Evolutionary conservation across 768 basidiomycete species (phyloP).

Genomic region (Amanita rimosa): DNA sequence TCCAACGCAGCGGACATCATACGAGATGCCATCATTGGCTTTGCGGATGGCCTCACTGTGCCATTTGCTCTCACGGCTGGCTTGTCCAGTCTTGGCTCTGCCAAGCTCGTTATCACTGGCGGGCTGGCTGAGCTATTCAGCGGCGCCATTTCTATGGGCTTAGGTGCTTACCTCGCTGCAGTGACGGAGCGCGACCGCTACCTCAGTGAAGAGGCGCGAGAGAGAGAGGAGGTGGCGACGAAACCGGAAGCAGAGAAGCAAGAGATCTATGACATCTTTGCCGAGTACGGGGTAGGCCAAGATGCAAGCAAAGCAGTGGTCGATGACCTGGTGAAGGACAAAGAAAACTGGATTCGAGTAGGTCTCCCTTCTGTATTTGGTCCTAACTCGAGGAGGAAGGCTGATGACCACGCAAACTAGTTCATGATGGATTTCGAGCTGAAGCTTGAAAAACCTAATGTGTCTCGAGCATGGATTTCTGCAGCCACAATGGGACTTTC

Average conservation of each 20-base stretch:
- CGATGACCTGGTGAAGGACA: background rate
- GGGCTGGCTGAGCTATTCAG: constrained; percentile 1
- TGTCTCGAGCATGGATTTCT: background rate
- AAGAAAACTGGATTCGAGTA: background rate
- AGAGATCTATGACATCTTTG: background rate
- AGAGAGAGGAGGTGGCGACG: background rate
- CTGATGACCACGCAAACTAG: background rate
- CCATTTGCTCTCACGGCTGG: constrained; percentile 3
- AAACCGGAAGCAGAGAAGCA: background rate
- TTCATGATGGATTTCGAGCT: constrained; percentile 2
- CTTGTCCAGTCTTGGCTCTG: constrained; percentile 1
- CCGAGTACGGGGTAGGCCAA: background rate
- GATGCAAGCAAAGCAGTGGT: background rate
- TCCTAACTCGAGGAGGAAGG: no score
- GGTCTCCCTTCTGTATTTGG: background rate
- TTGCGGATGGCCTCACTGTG: constrained; percentile 1
- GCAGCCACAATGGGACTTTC: background rate
- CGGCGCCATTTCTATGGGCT: constrained; percentile 1
- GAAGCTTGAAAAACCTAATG: background rate
- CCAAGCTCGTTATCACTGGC: background rate
- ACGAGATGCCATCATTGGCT: background rate
- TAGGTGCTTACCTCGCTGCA: constrained; percentile 1
- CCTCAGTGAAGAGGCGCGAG: background rate
- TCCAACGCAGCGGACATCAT: background rate
- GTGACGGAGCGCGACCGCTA: constrained; percentile 3